Conservation (phyloP, 2,329 filamentous ascomycete species). For the Calonectria leucothoes region DNA sequence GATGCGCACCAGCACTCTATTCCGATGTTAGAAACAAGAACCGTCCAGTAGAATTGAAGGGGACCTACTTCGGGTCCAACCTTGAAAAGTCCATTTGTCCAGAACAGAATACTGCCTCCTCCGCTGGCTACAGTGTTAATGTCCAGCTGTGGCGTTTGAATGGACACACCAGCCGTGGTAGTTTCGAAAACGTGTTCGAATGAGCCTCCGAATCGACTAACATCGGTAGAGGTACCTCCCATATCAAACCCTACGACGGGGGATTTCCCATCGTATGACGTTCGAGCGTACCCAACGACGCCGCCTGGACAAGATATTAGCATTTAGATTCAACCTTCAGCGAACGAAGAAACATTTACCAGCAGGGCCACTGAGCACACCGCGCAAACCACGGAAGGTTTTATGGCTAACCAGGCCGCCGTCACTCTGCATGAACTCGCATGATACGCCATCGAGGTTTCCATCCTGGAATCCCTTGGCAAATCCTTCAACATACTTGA, state of each 20-base stretch:
- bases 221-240: slow-evolving; percentile 76
- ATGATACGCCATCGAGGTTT: slow-evolving; percentile 25
- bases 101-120: slow-evolving; percentile 68
- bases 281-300: slow-evolving; percentile 26
- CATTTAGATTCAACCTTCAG: accelerated
- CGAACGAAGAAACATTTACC: slow-evolving; percentile 22
- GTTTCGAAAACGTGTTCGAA: slow-evolving; percentile 82
- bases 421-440: slow-evolving; percentile 38
- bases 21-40: not conserved
- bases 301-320: not conserved
- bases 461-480: slow-evolving; percentile 30
- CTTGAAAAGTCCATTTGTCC: slow-evolving; percentile 75
- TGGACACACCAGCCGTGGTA: slow-evolving; percentile 76
- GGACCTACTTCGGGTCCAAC: slow-evolving; percentile 68
- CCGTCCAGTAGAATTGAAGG: too few relatives aligned
- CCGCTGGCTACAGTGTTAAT: slow-evolving; percentile 75
- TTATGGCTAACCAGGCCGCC: slow-evolving; percentile 40
- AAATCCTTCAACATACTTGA: slow-evolving; percentile 48
- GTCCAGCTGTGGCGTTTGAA: slow-evolving; percentile 77
- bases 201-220: slow-evolving; percentile 75
- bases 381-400: slow-evolving; percentile 36
- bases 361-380: slow-evolving; percentile 37
- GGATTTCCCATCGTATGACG: slow-evolving; percentile 29
- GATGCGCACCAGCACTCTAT: slow-evolving; percentile 74
- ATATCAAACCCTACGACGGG: slow-evolving; percentile 41